Evolutionary conservation across 1,139 yeast genomes (phyloP).

Genomic region (Hyphopichia khmerensis): DNA sequence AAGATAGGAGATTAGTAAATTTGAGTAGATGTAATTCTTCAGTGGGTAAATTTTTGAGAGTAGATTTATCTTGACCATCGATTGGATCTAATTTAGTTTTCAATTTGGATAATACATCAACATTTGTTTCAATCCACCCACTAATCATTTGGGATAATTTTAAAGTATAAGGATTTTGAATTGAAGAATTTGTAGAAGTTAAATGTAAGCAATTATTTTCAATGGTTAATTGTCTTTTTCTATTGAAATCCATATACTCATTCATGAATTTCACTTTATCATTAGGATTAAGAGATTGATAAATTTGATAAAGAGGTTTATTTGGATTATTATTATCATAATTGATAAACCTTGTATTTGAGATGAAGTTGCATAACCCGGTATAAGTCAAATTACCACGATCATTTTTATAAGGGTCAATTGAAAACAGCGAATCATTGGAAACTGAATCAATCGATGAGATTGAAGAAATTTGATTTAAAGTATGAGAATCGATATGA

Average conservation of each 20-base stretch:
- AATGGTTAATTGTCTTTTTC: slow-evolving; percentile 22
- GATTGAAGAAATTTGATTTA: too few relatives aligned
- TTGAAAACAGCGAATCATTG: too few relatives aligned
- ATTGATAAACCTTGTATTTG: slow-evolving; percentile 12
- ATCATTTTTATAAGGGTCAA: too few relatives aligned
- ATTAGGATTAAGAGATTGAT: slow-evolving; percentile 1
- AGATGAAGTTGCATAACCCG: slow-evolving; percentile 21
- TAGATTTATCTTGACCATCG: neutral
- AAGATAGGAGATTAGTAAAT: neutral
- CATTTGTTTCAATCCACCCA: neutral
- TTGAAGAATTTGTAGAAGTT: too few relatives aligned
- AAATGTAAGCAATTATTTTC: slow-evolving; percentile 18
- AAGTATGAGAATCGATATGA: too few relatives aligned
- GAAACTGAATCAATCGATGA: too few relatives aligned
- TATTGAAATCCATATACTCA: slow-evolving; percentile 23
- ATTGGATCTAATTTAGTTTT: neutral
- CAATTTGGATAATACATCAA: neutral
- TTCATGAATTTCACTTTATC: slow-evolving; percentile 17
- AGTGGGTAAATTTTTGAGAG: neutral
- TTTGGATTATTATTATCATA: slow-evolving; percentile 1
- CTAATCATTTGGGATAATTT: neutral
- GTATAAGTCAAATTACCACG: too few relatives aligned
- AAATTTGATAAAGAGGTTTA: slow-evolving; percentile 17
- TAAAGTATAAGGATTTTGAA: too few relatives aligned
- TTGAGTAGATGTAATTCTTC: neutral